Conservation (phyloP, 2,329 filamentous ascomycete species). For the Coniella lustricola region DNA sequence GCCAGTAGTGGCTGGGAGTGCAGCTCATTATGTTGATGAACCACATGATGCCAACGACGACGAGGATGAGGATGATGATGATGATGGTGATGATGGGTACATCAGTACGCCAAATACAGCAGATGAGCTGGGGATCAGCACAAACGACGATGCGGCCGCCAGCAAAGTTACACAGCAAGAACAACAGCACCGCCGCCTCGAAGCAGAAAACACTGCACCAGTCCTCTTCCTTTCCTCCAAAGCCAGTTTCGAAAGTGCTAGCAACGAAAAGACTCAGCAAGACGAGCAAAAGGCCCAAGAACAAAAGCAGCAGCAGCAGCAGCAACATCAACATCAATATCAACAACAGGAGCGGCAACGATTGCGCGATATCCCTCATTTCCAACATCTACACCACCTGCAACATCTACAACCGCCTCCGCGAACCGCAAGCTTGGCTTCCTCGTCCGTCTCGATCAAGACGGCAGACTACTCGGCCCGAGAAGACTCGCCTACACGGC, state of each 20-base stretch:
- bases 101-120: constrained; percentile 4
- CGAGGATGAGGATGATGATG: constrained; percentile 17
- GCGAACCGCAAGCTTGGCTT: too few species aligned
- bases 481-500: constrained; percentile 1
- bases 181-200: too few species aligned
- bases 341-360: background rate
- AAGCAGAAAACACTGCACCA: too few species aligned
- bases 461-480: background rate
- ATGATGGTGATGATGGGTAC: background rate
- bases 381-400: too few species aligned
- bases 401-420: too few species aligned
- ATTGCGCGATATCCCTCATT: constrained; percentile 10
- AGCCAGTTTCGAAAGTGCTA: constrained; percentile 1
- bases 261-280: constrained; percentile 1
- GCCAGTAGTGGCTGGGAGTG: background rate
- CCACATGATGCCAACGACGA: background rate
- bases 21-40: background rate
- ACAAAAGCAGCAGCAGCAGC: too few species aligned
- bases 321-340: too few species aligned
- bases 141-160: background rate
- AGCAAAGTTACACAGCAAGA: too few species aligned
- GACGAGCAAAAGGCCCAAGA: constrained; percentile 1
- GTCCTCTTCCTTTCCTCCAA: too few species aligned
- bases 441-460: too few species aligned
- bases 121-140: background rate